Base-by-base conservation (phyloP, 495 filamentous ascomycete genomes). In the Xylaria nigripes region DNA sequence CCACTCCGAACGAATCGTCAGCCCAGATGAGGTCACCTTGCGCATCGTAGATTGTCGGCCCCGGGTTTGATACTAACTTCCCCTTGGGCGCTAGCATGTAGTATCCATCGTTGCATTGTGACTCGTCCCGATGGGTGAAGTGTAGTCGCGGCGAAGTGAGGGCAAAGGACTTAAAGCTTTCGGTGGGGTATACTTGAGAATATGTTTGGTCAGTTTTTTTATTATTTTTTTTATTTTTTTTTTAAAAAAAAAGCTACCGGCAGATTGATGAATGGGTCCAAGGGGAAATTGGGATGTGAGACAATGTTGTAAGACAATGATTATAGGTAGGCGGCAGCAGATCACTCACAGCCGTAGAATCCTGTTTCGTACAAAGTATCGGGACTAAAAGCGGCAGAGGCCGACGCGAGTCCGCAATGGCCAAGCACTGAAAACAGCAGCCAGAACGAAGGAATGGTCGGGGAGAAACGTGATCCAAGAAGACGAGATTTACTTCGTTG, bases 1-100 rank as follows among this genome's bases (percentile, higher is more conserved):
- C 48, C 2, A 51, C 23, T 27, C 70, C 72, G 13, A 68, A 65
- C 6, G 58, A 59, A 13, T 62, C 42, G 50, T 63, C 64, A 22
- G 66, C 68, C 71, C 71, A 76, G 6, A 74, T 67, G 7, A 74
- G 50, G 56, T 72, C 62, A 2, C 72, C 72, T 25, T 69, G 46
- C 22, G 65, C 52, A 56, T 74, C 72, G 8, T 74, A 44, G 22
- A 74, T 74, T 13, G 48, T 51, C 7, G 48, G 30, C 2, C 48
- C 54, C 23, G 47, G 27, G 16, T 57, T 36, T 16, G 54, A 57
- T 24, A 51, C 48, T 7, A 57, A 2, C 34, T 51, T 57, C 18
- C 74, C 72, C 16, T 70, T 69, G 3, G 68, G 72, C n/a, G 70
- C 58, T 29, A 77, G 56, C 2, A 77, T 47, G 59, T 71, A 75